Conservation (phyloP, 73 alveolate genomes). For the Tetrahymena elliotti region DNA sequence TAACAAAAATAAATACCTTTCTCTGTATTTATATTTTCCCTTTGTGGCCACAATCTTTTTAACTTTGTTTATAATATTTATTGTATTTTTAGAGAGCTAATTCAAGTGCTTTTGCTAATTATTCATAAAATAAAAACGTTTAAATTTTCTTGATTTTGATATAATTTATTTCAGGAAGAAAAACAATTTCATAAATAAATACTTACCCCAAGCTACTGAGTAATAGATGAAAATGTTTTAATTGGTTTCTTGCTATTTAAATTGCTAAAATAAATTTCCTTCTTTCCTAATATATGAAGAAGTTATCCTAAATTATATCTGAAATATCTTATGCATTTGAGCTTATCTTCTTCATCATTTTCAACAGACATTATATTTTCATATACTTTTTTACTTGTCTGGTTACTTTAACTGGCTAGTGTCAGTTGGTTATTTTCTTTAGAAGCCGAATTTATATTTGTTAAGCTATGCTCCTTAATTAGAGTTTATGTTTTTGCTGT, state of each 20-base stretch:
- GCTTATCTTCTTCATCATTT: background rate
- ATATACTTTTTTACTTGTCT: background rate
- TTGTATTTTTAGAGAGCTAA: background rate
- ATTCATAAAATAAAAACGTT: background rate
- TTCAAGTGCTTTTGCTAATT: background rate
- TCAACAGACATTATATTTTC: background rate
- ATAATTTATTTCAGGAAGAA: background rate
- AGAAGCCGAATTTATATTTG: background rate
- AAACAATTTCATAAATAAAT: background rate
- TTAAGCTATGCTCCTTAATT: background rate
- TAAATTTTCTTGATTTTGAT: background rate
- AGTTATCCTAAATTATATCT: slow-evolving; percentile 16
- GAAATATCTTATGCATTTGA: background rate
- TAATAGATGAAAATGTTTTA: background rate
- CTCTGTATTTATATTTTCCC: background rate
- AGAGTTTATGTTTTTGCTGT: background rate
- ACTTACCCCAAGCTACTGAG: background rate
- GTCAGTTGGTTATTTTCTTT: background rate
- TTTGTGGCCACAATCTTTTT: background rate
- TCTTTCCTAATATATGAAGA: slow-evolving; percentile 22
- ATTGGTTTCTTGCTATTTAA: background rate
- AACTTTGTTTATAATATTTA: background rate
- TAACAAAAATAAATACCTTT: background rate
- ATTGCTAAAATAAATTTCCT: slow-evolving; percentile 20
- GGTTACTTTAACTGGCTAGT: background rate